phyloP scores from a whole-genome alignment of 148 eudicot genomes.

The Persicaria tinctoria region DNA sequence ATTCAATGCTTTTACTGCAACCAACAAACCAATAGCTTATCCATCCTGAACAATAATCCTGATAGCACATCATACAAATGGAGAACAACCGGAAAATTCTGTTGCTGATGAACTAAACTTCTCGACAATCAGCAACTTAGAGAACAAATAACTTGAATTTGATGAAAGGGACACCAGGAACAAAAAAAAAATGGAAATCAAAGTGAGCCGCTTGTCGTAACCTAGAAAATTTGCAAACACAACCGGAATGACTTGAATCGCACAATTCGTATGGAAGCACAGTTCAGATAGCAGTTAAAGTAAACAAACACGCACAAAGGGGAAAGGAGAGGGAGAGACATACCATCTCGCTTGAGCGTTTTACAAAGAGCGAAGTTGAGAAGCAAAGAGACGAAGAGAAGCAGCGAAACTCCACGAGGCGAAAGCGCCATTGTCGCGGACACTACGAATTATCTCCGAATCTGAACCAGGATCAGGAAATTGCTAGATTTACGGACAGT shows the following conservation, averaged over 20 bases:
- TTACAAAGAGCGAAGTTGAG: slow-evolving; percentile 31
- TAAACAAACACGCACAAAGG: not conserved
- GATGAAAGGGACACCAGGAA: not conserved
- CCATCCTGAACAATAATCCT: not conserved
- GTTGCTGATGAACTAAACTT: not conserved
- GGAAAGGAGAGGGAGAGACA: not conserved
- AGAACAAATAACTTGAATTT: not conserved
- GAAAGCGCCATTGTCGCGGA: slow-evolving; percentile 22
- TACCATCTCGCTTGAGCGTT: slow-evolving; percentile 67
- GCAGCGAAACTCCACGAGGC: slow-evolving; percentile 18
- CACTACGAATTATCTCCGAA: not conserved
- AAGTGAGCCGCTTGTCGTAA: too few species aligned
- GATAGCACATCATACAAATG: not conserved
- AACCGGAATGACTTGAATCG: not conserved
- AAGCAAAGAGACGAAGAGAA: slow-evolving; percentile 27
- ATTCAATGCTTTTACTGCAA: slow-evolving; percentile 52
- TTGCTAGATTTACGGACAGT: not conserved
- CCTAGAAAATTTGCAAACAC: too few species aligned
- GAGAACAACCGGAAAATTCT: not conserved
- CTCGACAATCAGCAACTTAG: not conserved
- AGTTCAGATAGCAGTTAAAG: not conserved
- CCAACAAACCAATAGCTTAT: not conserved
- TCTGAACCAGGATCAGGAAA: not conserved
- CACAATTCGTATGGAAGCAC: not conserved
- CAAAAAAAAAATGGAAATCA: not conserved